Evolutionary conservation across 306 rosid species (phyloP).

Genomic region (Hippophae tibetana): DNA sequence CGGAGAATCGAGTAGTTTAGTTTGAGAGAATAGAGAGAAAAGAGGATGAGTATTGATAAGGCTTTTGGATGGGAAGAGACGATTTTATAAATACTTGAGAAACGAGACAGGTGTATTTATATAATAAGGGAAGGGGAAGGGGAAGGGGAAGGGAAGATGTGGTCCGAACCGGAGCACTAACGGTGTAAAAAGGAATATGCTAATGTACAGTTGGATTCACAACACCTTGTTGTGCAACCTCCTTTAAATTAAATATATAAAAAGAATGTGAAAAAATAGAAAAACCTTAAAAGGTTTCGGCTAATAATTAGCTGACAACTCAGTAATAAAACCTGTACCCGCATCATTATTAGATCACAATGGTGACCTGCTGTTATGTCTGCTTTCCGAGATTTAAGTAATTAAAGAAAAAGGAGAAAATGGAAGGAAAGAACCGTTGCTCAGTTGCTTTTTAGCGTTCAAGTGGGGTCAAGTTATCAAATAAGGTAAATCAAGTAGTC

Average conservation of each 20-base stretch:
- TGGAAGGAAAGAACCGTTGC: no score
- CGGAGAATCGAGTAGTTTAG: neutral
- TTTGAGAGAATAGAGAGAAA: neutral
- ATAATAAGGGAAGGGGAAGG: neutral
- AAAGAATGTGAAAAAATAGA: no score
- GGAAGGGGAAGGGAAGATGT: neutral
- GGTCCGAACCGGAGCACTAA: slow-evolving; percentile 18
- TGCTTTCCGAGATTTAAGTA: neutral
- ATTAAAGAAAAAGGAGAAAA: no score
- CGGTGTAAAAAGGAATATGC: slow-evolving; percentile 14
- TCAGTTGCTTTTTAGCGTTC: no score
- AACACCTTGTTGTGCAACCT: slow-evolving; percentile 6
- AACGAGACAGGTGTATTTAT: neutral
- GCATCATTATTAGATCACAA: neutral
- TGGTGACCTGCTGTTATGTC: neutral
- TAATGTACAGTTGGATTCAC: slow-evolving; percentile 8
- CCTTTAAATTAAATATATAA: neutral
- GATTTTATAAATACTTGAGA: neutral
- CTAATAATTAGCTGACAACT: slow-evolving; percentile 13
- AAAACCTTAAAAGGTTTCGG: no score
- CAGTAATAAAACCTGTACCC: neutral
- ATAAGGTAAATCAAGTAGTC: no score
- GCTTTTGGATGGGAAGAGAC: neutral
- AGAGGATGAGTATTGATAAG: neutral
- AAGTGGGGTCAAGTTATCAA: no score